Evolutionary conservation across 768 basidiomycete genomes (phyloP).

Genomic region (Russula ochroleuca): DNA sequence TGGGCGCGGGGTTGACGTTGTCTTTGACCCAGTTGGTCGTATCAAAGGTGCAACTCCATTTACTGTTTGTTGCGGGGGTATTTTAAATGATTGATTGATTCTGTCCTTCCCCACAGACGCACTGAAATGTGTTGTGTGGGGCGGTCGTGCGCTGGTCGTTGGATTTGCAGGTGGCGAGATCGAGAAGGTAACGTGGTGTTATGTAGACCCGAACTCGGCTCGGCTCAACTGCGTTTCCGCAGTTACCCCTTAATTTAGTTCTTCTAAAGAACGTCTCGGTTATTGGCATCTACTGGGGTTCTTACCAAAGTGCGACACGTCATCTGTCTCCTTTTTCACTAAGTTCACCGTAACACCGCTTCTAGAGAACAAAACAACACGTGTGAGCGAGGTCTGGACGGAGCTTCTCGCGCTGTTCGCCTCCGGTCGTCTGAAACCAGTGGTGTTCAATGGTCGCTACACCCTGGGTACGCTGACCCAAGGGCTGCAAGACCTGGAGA

Average conservation of each 20-base stretch:
- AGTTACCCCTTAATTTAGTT: constrained; percentile 66
- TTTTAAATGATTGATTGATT: background rate
- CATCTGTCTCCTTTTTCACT: background rate
- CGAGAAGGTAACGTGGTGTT: constrained; percentile 54
- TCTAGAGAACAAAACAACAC: constrained; percentile 60
- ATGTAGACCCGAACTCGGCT: too few species aligned
- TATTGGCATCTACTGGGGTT: constrained; percentile 11
- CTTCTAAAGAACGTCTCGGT: constrained; percentile 33
- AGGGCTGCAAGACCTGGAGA: constrained; percentile 72
- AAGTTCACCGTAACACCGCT: background rate
- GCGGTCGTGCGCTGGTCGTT: constrained; percentile 87
- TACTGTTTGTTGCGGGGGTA: background rate
- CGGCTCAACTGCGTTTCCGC: background rate
- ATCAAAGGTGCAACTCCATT: constrained; percentile 49
- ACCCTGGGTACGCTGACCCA: constrained; percentile 60
- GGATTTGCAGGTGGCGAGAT: constrained; percentile 86
- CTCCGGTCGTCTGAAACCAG: constrained; percentile 59
- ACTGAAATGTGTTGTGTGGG: constrained; percentile 92
- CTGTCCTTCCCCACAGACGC: constrained; percentile 49
- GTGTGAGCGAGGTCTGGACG: constrained; percentile 66
- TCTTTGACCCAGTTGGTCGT: constrained; percentile 83
- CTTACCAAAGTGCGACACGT: background rate
- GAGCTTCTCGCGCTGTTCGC: constrained; percentile 68
- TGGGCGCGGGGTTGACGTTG: constrained; percentile 81
- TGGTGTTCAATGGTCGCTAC: constrained; percentile 66